Base-by-base conservation (phyloP, 2,329 filamentous ascomycete genomes). In the Claviceps sp. region DNA sequence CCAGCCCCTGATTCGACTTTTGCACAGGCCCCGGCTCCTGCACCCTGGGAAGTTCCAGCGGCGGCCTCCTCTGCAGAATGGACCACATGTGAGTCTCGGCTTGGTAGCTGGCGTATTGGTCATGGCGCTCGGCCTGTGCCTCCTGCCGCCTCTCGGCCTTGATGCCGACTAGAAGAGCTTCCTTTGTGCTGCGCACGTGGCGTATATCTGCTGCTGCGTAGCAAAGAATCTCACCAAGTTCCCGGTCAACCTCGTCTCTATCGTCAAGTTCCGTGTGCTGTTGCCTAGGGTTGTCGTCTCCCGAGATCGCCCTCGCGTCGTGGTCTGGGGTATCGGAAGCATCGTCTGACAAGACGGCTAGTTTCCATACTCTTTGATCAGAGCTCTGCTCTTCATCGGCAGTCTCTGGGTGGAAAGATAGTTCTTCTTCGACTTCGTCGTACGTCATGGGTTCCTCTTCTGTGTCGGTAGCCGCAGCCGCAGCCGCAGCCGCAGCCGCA, bases 61-160 rank as follows among this genome's bases (percentile, higher is more conserved):
- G 69, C 2, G 71, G 69, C 36, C 63, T 59, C 58, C 61, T 64
- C 42, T 68, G 67, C 20, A 77, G 54, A 16, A 76, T 52, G 9
- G 61, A 58, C 75, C 75, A 77, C 64, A 78, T 62, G 45, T 65
- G 60, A 26, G 57, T 54, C 57, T 78, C 75, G 36, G 72, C 73
- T 23, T 62, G 57, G 44, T 64, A 64, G 50, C 67, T 71, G 2
- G 63, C 65, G 40, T 63, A 62, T 16, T 63, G 62, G 54, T 78
- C 75, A 14, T 64, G 54, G 3, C 62, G 58, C 26, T 75, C 71
- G 0, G 75, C 73, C 39, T 71, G 65, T 13, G 59, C 62, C 54
- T 77, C 74, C 44, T 73, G 69, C 11, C 61, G 59, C 40, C 67
- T 61, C 54, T 76, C 73, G 0, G 61, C 58, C 16, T 60, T 60